A percentile compares a stretch with the other conserved stretches of the same genome.
Evolutionary conservation across 75 land plant species (phyloP).

Genomic region (Selaginella moellendorffii): DNA sequence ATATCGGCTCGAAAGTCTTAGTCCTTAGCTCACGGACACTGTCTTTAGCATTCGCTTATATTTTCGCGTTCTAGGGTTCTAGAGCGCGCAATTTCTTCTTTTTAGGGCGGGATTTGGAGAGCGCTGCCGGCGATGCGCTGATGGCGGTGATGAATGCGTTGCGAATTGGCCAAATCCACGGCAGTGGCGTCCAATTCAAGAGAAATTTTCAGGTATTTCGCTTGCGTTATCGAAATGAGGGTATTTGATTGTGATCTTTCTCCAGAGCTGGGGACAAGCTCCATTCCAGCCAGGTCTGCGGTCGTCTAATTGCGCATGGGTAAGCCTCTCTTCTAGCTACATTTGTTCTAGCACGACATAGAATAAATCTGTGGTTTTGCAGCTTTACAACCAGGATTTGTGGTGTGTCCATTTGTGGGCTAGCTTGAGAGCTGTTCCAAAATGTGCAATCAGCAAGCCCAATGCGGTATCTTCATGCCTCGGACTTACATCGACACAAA

Average conservation of each 20-base stretch:
- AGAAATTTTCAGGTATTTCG: neutral
- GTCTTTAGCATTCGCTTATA: neutral
- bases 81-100: neutral
- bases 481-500: neutral
- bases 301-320: no score
- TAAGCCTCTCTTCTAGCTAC: no score
- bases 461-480: neutral
- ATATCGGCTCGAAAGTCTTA: neutral
- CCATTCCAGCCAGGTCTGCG: no score
- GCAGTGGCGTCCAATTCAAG: neutral
- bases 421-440: neutral
- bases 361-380: no score
- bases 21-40: neutral
- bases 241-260: no score
- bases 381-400: neutral
- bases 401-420: neutral
- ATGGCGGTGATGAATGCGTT: neutral
- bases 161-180: neutral
- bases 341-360: no score
- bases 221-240: no score
- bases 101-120: neutral
- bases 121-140: neutral
- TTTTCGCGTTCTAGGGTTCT: neutral
- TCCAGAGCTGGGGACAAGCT: no score
- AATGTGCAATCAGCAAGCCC: neutral